Evolutionary conservation across 208 protist species (phyloP), one percentile per base, ranked within the genome.

Genomic region (Crithidia expoeki): DNA sequence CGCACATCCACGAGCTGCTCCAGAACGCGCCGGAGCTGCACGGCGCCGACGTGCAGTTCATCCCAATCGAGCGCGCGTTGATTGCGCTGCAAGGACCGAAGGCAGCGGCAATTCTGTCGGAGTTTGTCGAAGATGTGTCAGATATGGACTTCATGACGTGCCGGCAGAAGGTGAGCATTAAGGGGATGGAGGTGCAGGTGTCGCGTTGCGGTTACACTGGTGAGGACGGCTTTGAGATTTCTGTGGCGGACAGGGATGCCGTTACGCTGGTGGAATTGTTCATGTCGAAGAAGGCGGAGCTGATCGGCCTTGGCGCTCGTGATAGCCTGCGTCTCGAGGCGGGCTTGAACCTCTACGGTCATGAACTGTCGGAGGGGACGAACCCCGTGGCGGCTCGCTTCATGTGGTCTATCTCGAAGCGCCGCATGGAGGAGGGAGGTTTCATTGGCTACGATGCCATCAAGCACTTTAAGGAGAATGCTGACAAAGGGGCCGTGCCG

Each of bases 151-250:
- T 99, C 72, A 98, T 98, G 96, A 47, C 58, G 16, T 79, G 84
- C 17, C 67, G 62, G 19, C 70, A 79, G 52, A 74, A 71, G 47
- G 76, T 88, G 52, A 52, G 47, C 14, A 61, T 96, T 25, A 74
- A 84, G 25, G 83, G 83, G 19, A 74, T 94, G 56, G 23, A 71
- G 23, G 36, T 82, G 56, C 74, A 77, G 36, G 60, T 98, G 21
- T 90, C 93, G 2, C 88, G 97, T 58, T 98, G 91, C 83, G 96
- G 98, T 34, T 99, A 99, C 86, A 99, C 98, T 11, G 98, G 98
- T 56, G 98, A 99, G 81, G 98, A 99, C 80, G 98, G 98, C 34
- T 99, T 99, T 74, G 98, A 99, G 81, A 98, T 99, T 33, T 71
- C 83, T 0, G 86, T 89, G n/a, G 40, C 32, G 11, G 52, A 79